Evolutionary conservation across 2,329 filamentous ascomycete genomes (phyloP), one percentile per base, ranked within the genome.

Genomic region (Fusarium compactum): DNA sequence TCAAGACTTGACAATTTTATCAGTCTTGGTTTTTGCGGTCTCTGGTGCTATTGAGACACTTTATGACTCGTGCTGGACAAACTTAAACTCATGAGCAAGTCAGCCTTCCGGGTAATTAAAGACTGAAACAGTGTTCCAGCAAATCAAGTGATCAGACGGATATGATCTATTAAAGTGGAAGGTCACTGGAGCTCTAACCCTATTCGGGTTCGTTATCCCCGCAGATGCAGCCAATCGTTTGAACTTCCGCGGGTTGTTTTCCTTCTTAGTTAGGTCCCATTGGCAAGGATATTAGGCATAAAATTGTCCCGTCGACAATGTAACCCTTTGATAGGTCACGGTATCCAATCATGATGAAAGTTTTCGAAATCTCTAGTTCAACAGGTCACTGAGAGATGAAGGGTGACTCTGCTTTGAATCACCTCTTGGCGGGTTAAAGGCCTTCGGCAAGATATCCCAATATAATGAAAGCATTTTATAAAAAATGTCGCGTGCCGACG

Each of bases 281-380:
- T 6, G 9, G 10, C 50, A 27, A 41, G 50, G 50, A 20, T 52
- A 15, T 52, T 40, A 52, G 22, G n/a, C 22, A 52, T 16, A 24
- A 16, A 8, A 16, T 22, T 16, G 38, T 16, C 18, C 25, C n/a
- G 25, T 27, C 18, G n/a, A 25, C 8, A 40, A 58, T 64, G 62
- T 64, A 50, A 64, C 62, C 29, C 38, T 64, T 11, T 32, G 51
- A 58, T 64, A 29, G 45, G 52, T 65, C 62, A 65, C 45, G 45
- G 51, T 25, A 15, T 25, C 29, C 40, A 53, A 45, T 65, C 62
- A 65, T 29, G 20, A 12, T 18, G 12, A 9, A 9, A 46, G 41
- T 30, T 18, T 11, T 32, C 5, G 0, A 38, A 38, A 4, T 38
- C 9, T 38, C 18, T 38, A 7, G 51, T 48, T 24, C 12, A 30